Base-by-base conservation (phyloP, 192 early-diverging fungal genomes). In the Mortierella hygrophila region DNA sequence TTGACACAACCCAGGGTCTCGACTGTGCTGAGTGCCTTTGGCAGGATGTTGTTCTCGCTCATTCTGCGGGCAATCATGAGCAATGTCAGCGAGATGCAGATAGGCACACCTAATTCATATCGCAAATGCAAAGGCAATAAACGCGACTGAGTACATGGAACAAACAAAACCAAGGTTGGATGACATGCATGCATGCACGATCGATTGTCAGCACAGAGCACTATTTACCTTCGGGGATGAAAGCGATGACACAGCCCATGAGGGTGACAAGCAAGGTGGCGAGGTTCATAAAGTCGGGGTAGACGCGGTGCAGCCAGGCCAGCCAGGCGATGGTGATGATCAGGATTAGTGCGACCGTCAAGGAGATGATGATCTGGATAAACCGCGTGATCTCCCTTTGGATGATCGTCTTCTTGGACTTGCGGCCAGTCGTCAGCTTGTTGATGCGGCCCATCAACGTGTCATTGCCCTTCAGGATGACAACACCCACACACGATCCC, bases 1-100 rank as follows among this genome's bases (percentile, higher is more conserved):
- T 86, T 92, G 72, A 96, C 93, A 63, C 93, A 93, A 42, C 96
- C 97, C 23, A 98, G 90, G 1, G 96, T 97, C 90, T 98, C 96
- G 70, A 98, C 93, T 0, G 94, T 94, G 44, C 93, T 92, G 40
- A 98, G 91, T 32, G 94, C 93, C 83, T 97, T 97, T 42, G 94
- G 92, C 38, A 97, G 89, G 49, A 97, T 92, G 40, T 92, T 90
- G 75, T 88, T 89, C 44, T 90, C 90, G 57, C 93, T 90, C 94
- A 96, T 95, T 46, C 94, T 90, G 29, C 92, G 90, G 42, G 96
- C 96, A 76, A 97, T 93, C 41, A 96, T 80, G 2, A 94, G 93
- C 55, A 97, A 89, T 11, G 94, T 91, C 68, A 97, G 81, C 9
- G 96, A 93, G 46, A 98, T 89, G 41, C 90, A 90, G 63, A 97